Conservation (phyloP, 345 rosid species). For the Populus deltoides region DNA sequence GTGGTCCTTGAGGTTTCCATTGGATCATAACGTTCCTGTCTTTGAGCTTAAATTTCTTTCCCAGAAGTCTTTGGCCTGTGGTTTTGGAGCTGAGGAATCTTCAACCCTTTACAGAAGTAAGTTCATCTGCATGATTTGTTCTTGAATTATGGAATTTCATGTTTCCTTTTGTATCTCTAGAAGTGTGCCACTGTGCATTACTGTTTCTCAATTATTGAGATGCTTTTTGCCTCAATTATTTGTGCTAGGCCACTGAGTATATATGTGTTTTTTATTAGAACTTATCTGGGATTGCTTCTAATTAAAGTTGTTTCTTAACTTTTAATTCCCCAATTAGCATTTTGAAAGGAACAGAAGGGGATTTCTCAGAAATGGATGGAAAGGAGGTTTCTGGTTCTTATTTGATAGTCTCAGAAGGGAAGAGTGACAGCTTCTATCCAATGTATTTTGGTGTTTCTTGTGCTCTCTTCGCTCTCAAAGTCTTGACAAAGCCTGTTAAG, state of each 20-base stretch:
- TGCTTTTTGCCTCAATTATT: conserved; percentile 27
- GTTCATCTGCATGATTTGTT: background rate
- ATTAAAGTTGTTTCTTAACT: background rate
- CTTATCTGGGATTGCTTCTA: background rate
- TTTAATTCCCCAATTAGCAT: conserved; percentile 13
- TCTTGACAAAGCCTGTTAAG: conserved; percentile 36
- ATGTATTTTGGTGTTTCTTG: conserved; percentile 69
- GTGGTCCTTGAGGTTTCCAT: conserved; percentile 17
- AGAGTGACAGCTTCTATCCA: conserved; percentile 43
- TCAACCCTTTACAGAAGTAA: background rate
- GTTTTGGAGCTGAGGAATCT: conserved; percentile 4
- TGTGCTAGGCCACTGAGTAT: background rate
- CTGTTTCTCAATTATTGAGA: conserved; percentile 29
- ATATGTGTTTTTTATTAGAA: background rate
- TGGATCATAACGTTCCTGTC: conserved; percentile 12
- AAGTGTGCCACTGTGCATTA: background rate
- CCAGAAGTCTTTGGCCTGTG: background rate
- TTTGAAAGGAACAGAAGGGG: conserved; percentile 30
- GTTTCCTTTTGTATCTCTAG: background rate
- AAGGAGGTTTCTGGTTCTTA: conserved; percentile 26
- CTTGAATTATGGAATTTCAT: background rate
- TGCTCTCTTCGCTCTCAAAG: conserved; percentile 52
- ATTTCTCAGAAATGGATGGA: conserved; percentile 41
- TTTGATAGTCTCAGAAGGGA: conserved; percentile 28
- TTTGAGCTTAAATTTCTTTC: background rate